Evolutionary conservation across 495 filamentous ascomycete genomes (phyloP).

Genomic region (Coniosporium apollinis): DNA sequence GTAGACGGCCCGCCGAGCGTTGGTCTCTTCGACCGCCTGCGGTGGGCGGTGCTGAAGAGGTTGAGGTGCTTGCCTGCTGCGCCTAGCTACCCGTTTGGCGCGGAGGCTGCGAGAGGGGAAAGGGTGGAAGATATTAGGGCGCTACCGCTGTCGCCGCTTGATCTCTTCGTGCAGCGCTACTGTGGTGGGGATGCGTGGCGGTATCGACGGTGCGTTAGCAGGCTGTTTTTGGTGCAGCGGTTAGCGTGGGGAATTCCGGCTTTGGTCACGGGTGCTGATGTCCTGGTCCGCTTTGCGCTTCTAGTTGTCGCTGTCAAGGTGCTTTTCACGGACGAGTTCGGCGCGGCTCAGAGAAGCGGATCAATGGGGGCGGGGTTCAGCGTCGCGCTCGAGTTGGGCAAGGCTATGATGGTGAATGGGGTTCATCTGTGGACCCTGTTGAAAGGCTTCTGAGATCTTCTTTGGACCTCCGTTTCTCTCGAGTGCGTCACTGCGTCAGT

Average conservation of each 20-base stretch:
- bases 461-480: too few relatives aligned
- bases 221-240: conserved; percentile 18
- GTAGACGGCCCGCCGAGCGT: neutral
- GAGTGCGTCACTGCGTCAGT: too few relatives aligned
- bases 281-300: conserved; percentile 9
- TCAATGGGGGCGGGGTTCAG: neutral
- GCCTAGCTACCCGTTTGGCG: conserved; percentile 10
- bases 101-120: neutral
- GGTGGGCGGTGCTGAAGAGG: conserved; percentile 14
- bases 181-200: conserved; percentile 2
- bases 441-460: conserved; percentile 9
- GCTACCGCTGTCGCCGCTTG: conserved; percentile 13
- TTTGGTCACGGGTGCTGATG: conserved; percentile 10
- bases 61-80: conserved; percentile 16
- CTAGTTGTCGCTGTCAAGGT: conserved; percentile 4
- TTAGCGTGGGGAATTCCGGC: conserved; percentile 14
- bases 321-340: neutral
- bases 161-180: conserved; percentile 7
- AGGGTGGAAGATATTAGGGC: conserved; percentile 9
- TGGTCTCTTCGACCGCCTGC: conserved; percentile 8
- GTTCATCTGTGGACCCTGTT: conserved; percentile 13
- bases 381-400: neutral
- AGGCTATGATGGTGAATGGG: conserved; percentile 6
- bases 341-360: conserved; percentile 2
- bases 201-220: conserved; percentile 14